Evolutionary conservation across 192 early-diverging fungal species (phyloP), one percentile per base, ranked within the genome.

Genomic region (Rhizoclosmatium globosum): DNA sequence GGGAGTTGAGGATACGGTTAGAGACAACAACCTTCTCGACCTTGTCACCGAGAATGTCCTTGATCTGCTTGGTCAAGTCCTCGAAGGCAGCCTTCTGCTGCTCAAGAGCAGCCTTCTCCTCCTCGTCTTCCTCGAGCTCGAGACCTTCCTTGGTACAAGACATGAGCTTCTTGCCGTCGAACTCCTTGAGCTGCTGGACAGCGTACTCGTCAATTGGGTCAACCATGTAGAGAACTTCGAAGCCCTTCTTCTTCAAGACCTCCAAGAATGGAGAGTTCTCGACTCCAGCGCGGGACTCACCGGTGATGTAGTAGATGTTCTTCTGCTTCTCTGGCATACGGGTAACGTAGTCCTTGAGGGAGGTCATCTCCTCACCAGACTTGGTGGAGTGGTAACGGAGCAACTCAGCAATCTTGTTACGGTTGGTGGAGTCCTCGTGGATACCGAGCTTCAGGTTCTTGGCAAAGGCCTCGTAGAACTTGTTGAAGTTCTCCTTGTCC

Each of bases 321-420:
- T 99, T 97, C 88, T 99, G 98, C 94, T 97, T 97, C 91, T 98
- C 97, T 87, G 96, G 94, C 98, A 99, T 99, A 86, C 98, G 98
- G 77, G 96, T 98, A 79, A 99, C 92, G 84, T 99, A 99, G 92
- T 99, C 98, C 94, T 99, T 98, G 86, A 99, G 89, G 68, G 97
- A 98, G 81, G 97, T 97, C 88, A 94, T 86, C 87, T 99, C 97
- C 81, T 99, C 97, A 65, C 92, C 92, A 83, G 97, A 99, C 93
- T 97, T 98, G 92, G 98, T 98, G 77, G 96, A 97, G 95, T 94
- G 86, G 93, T 93, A 99, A 81, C 97, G 95, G 79, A 99, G 93
- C 76, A 99, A 91, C 76, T 99, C 96, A 82, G 97, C 91, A 79
- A 99, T 93, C 93, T 99, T 98, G 85, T 78, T 89, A 82, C 96